Percentiles rank a stretch among this genome's conserved stretches.
Evolutionary conservation across 192 early-diverging fungal species (phyloP).

Genomic region (Kickxella alabastrina): DNA sequence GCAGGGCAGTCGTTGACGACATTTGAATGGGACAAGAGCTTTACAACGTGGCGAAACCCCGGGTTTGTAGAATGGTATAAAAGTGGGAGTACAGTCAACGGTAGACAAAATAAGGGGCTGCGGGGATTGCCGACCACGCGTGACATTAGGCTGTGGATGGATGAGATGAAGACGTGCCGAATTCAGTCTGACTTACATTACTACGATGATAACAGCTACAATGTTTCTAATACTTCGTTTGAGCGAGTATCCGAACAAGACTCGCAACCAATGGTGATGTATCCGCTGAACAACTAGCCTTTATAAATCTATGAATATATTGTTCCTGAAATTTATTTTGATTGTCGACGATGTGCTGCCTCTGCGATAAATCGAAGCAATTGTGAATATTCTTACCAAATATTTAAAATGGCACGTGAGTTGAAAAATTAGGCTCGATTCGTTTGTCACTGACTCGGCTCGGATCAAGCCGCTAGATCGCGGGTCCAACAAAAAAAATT

Average conservation of each 20-base stretch:
- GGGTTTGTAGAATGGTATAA: slow-evolving; percentile 11
- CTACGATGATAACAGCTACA: slow-evolving; percentile 13
- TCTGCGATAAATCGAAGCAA: too few species aligned
- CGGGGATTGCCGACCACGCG: too few species aligned
- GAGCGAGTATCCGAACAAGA: slow-evolving; percentile 4
- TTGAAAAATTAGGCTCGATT: too few species aligned
- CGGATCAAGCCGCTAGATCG: neutral
- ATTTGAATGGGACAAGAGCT: slow-evolving; percentile 5
- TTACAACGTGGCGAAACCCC: slow-evolving; percentile 15
- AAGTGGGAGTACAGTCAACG: neutral
- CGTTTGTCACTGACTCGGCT: neutral
- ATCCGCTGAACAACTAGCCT: slow-evolving; percentile 4
- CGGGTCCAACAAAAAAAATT: neutral
- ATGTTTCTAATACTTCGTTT: slow-evolving; percentile 16
- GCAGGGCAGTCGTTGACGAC: neutral
- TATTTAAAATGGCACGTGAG: too few species aligned
- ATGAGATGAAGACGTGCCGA: slow-evolving; percentile 15
- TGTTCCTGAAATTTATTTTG: too few species aligned
- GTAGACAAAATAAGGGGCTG: slow-evolving; percentile 10
- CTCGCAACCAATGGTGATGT: slow-evolving; percentile 6
- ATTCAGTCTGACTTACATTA: slow-evolving; percentile 7
- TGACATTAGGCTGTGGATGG: too few species aligned
- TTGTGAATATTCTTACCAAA: too few species aligned
- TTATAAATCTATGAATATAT: neutral
- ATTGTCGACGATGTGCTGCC: too few species aligned